Conservation (phyloP, 2,329 filamentous ascomycete genomes). For the Claviceps capensis region DNA sequence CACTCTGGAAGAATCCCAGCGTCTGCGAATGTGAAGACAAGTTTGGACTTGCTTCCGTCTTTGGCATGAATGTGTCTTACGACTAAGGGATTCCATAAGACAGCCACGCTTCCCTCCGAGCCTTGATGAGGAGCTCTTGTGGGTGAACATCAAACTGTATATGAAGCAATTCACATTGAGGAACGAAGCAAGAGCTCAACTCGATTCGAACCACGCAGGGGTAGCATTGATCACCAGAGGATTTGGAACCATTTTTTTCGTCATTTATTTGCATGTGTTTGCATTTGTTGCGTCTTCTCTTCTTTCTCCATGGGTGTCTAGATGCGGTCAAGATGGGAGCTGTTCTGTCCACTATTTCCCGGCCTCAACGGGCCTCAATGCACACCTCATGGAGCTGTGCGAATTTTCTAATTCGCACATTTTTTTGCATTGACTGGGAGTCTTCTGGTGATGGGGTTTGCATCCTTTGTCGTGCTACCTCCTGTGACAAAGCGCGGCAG, state of each 20-base stretch:
- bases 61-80: conserved; percentile 1
- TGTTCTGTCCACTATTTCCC: neutral
- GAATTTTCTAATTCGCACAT: neutral
- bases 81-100: neutral
- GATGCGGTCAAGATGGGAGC: too few species aligned
- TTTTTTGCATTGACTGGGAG: neutral
- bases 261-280: neutral
- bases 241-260: too few species aligned
- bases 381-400: neutral
- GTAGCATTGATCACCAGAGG: too few species aligned
- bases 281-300: neutral
- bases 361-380: neutral
- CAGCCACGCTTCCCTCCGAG: neutral
- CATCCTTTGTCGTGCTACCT: conserved; percentile 3
- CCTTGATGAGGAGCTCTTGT: neutral
- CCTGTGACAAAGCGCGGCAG: conserved; percentile 3
- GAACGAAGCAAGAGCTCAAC: neutral
- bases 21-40: conserved; percentile 61
- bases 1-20: conserved; percentile 67
- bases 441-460: conserved; percentile 1
- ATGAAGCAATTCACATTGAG: conserved; percentile 12
- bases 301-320: neutral
- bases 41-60: conserved; percentile 47
- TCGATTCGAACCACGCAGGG: conserved; percentile 9
- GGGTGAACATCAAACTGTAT: conserved; percentile 8